Evolutionary conservation across 352 stramenopile genomes (phyloP), one percentile per base, ranked within the genome.

Genomic region (Globisporangium parvum): DNA sequence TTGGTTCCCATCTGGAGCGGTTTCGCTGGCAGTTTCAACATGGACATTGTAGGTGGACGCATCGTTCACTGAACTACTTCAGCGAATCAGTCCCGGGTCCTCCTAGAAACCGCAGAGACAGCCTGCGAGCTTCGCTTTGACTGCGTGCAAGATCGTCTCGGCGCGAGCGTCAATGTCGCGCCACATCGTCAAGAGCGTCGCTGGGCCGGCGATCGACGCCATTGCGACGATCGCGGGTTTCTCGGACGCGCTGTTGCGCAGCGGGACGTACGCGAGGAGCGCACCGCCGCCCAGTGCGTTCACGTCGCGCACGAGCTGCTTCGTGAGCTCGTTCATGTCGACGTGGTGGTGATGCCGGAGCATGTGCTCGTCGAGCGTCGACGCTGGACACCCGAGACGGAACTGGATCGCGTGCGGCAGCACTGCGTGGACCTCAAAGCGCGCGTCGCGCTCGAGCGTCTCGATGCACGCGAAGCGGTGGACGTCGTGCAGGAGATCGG

Each of bases 281-380:
- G 73, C 70, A 9, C 80, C 77, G 39, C 59, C 62, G 18, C 77
- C 76, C 2, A 63, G 66, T 1, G 77, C 71, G 48, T 90, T 90
- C 28, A 90, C 73, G 39, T 86, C 75, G 26, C 71, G 63, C 48
- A 85, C 73, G 2, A 90, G 60, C 3, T 75, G 67, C 47, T 65
- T 61, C 11, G 71, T 87, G 37, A 87, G 63, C 42, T 86, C 77
- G 53, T 90, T 80, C 70, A 83, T 83, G 51, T 90, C 77, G 41
- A 90, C 67, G 47, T 88, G 77, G 59, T 90, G 77, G 50, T 83
- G 77, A 51, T 90, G 80, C 20, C 75, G 77, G 59, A 90, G 66
- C 73, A 87, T 86, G 12, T 74, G 64, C 42, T 77, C 73, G 53
- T 86, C 66, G 37, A 87, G 60, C 9, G 69, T 66, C 14, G 71